A percentile compares a stretch with the other conserved stretches of the same genome.
Evolutionary conservation across 2,329 filamentous ascomycete genomes (phyloP).

Genomic region (Cercospora sojina): DNA sequence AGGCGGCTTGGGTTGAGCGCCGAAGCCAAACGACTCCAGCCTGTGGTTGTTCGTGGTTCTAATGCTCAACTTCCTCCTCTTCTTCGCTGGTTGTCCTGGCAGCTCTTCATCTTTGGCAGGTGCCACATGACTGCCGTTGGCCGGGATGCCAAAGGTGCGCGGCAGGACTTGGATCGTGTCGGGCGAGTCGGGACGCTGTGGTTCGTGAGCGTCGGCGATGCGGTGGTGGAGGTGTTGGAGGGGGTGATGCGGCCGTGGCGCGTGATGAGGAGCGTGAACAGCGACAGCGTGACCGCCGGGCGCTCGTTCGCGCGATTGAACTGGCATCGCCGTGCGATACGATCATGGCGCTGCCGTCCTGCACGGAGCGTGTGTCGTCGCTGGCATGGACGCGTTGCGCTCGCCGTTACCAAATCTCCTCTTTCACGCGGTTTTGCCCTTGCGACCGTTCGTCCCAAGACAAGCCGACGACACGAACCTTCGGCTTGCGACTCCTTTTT

Average conservation of each 20-base stretch:
- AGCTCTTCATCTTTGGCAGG: constrained; percentile 27
- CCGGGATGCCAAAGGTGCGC: not conserved
- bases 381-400: constrained; percentile 1
- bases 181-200: not conserved
- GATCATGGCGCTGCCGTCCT: constrained; percentile 16
- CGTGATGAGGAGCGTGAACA: constrained; percentile 10
- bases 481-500: not conserved
- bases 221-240: constrained; percentile 10
- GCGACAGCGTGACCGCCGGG: constrained; percentile 10
- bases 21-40: constrained; percentile 28
- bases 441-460: not conserved
- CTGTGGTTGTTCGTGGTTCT: constrained; percentile 22
- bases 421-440: not conserved
- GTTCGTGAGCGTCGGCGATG: constrained; percentile 1
- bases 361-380: not conserved
- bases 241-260: constrained; percentile 2
- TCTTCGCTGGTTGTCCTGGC: constrained; percentile 23
- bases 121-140: constrained; percentile 4
- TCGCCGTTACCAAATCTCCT: constrained; percentile 5
- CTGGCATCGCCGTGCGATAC: constrained; percentile 12
- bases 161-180: constrained; percentile 10
- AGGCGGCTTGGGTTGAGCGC: constrained; percentile 38
- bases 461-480: not conserved
- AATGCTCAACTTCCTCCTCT: constrained; percentile 33
- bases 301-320: constrained; percentile 13